phyloP scores from a whole-genome alignment of 179 eudicot species.

The Gypsophila paniculata region DNA sequence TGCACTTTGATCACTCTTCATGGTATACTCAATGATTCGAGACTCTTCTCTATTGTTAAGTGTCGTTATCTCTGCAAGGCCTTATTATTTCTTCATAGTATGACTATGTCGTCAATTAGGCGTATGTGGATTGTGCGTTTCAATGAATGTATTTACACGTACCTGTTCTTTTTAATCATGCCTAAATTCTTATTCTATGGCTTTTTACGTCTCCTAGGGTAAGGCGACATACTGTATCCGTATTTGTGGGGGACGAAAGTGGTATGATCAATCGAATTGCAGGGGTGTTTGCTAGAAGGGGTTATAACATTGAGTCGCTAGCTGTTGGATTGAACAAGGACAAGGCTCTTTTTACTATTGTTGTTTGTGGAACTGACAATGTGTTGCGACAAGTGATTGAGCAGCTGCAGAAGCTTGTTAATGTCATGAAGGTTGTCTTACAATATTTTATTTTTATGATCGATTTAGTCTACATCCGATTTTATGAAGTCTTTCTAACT shows the following conservation, averaged over 20 bases:
- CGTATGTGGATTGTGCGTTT: too few species aligned
- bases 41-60: background rate
- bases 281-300: constrained; percentile 91
- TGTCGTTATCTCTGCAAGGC: background rate
- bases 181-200: background rate
- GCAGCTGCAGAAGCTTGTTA: constrained; percentile 87
- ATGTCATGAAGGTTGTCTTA: constrained; percentile 64
- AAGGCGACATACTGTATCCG: constrained; percentile 74
- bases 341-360: constrained; percentile 90
- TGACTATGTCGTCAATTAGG: background rate
- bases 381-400: constrained; percentile 78
- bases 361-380: constrained; percentile 80
- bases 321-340: constrained; percentile 96
- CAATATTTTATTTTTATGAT: background rate
- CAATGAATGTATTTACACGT: background rate
- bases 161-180: constrained; percentile 1
- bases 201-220: constrained; percentile 35
- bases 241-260: constrained; percentile 96
- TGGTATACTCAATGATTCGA: background rate
- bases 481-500: background rate
- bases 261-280: constrained; percentile 93
- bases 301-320: constrained; percentile 90
- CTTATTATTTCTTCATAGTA: background rate
- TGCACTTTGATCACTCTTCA: background rate
- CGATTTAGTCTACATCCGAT: background rate